Evolutionary conservation across 345 rosid species (phyloP), one percentile per base, ranked within the genome.

Genomic region (Citrus glauca): DNA sequence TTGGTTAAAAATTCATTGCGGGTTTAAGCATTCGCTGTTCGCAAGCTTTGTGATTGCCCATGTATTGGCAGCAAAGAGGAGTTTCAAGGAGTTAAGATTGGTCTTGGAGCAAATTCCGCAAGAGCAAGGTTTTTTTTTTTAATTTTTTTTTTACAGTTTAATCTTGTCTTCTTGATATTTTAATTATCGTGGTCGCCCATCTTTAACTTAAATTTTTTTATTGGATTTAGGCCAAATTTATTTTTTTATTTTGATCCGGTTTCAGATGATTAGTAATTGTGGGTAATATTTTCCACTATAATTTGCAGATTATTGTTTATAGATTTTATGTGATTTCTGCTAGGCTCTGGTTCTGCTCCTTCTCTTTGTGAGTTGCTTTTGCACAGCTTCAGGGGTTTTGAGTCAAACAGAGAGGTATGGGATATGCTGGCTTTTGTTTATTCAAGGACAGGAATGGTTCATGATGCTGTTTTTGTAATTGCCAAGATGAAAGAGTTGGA

Each of bases 331-430:
- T 85, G 86, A 82, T 79, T 87, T 82, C 74, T 83, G 76, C 66
- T 86, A 94, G 98, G 97, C 82, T 80, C 87, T 75, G 93, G 89
- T 33, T 91, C 97, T 30, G 91, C 97, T 66, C 81, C 83, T 80
- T 80, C 55, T 50, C 83, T 94, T 40, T 91, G 92, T 78, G 86
- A 94, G 81, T 66, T 88, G 74, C 89, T 94, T 11, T 76, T 57
- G 33, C 82, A 67, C 69, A 73, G 84, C 84, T 92, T 92, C 76
- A 57, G 70, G n/a, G 76, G 77, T 7, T 90, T 91, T 90, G 86
- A 85, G 6, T 89, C 91, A 9, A 91, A 88, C 28, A 69, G 75
- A 22, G 32, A 85, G 8, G 89, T 94, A 70, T 91, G 97, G 93
- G 97, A 94, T 86, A 80, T 84, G 87, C 56, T 92, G 84, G 86